Percentiles rank a stretch among this genome's conserved stretches.
phyloP scores from a whole-genome alignment of 2,329 filamentous ascomycete genomes.

The Mariannaea sp. region DNA sequence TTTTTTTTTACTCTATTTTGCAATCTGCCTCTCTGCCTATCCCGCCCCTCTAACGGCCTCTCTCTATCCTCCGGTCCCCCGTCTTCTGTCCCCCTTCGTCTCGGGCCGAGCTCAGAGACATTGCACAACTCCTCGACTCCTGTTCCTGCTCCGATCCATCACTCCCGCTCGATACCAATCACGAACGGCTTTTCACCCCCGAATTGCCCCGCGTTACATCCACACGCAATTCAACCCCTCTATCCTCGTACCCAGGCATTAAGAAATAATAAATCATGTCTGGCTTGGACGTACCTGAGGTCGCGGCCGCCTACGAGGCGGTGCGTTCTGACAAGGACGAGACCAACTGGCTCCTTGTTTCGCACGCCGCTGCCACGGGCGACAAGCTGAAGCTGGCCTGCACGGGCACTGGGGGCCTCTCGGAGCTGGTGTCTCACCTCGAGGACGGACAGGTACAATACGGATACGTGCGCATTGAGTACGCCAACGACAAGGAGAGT shows the following conservation, averaged over 20 bases:
- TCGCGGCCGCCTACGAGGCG: constrained; percentile 67
- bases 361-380: constrained; percentile 59
- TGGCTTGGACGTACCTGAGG: constrained; percentile 61
- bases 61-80: too few relatives aligned
- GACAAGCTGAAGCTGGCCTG: constrained; percentile 60
- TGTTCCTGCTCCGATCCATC: too few relatives aligned
- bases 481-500: constrained; percentile 73
- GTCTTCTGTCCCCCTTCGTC: too few relatives aligned
- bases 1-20: not conserved
- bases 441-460: constrained; percentile 67
- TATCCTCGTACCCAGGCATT: not conserved
- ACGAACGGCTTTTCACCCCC: too few relatives aligned
- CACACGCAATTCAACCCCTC: too few relatives aligned
- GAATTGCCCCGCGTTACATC: not conserved
- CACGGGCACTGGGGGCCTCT: constrained; percentile 65
- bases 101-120: too few relatives aligned
- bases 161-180: too few relatives aligned
- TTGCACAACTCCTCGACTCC: too few relatives aligned
- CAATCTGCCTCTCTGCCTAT: not conserved
- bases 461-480: constrained; percentile 68
- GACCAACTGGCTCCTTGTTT: constrained; percentile 70
- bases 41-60: not conserved
- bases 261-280: constrained; percentile 53
- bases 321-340: constrained; percentile 69
- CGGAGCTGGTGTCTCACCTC: constrained; percentile 60